A percentile compares a stretch with the other conserved stretches of the same genome.
Conservation (phyloP, 2,329 filamentous ascomycete species). For the Diplodia intermedia region DNA sequence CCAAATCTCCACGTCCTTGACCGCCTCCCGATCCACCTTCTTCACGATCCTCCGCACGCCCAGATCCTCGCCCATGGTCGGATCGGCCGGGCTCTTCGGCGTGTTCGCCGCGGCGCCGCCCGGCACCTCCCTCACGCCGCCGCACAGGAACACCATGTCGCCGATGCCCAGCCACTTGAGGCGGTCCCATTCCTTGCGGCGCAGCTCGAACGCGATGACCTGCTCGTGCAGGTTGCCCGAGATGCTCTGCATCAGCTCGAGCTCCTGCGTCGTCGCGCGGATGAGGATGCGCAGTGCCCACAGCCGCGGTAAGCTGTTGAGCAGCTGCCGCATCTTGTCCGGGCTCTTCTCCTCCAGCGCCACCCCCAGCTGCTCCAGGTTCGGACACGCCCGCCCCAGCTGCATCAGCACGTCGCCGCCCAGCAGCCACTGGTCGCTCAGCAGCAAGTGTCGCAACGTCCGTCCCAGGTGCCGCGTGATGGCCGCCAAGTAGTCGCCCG, state of each 20-base stretch:
- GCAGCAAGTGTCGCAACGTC: conserved; percentile 62
- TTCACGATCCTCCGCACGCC: conserved; percentile 40
- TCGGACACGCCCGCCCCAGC: conserved; percentile 61
- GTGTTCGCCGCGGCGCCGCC: neutral
- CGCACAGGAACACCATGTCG: conserved; percentile 48
- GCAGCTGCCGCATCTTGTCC: conserved; percentile 45
- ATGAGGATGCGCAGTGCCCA: conserved; percentile 51
- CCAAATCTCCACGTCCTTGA: conserved; percentile 55
- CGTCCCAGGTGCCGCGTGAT: conserved; percentile 60
- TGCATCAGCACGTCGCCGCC: conserved; percentile 56
- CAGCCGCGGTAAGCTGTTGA: conserved; percentile 50
- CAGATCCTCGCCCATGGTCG: conserved; percentile 9
- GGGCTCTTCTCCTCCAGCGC: conserved; percentile 62
- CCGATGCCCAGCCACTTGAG: conserved; percentile 52
- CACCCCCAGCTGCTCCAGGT: conserved; percentile 65
- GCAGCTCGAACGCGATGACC: conserved; percentile 44
- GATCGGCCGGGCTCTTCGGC: conserved; percentile 39
- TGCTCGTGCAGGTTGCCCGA: conserved; percentile 45
- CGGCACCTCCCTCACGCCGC: conserved; percentile 40
- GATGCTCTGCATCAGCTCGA: conserved; percentile 40
- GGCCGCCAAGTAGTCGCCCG: conserved; percentile 57
- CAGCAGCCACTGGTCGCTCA: conserved; percentile 63
- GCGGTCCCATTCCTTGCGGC: conserved; percentile 44
- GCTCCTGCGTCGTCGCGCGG: conserved; percentile 39
- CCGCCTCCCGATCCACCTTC: conserved; percentile 44